These are phyloP conservation scores for Chenopodium berlandieri DNA, from an alignment of 148 eudicot genomes.

Conservation along the genomic window DNA sequence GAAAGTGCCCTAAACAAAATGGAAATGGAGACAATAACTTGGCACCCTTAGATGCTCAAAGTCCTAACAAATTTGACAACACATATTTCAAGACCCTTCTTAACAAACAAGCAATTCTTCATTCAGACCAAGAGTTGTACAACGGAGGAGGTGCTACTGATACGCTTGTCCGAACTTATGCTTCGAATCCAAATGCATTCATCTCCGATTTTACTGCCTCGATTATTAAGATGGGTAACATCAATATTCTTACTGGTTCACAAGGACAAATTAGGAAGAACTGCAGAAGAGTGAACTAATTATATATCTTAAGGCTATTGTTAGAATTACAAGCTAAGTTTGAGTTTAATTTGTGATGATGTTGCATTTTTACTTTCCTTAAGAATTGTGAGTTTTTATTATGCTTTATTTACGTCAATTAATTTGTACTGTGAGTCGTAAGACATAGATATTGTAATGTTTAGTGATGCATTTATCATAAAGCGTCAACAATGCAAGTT, in stretches of 20 bases:
- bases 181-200: constrained; percentile 31
- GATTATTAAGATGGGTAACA: constrained; percentile 51
- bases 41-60: constrained; percentile 38
- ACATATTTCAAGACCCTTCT: constrained; percentile 37
- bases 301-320: background rate
- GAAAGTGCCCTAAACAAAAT: constrained; percentile 35
- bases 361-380: background rate
- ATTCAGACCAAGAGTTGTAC: constrained; percentile 50
- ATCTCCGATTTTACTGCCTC: constrained; percentile 35
- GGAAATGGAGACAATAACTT: constrained; percentile 48
- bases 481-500: background rate
- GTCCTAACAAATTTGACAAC: constrained; percentile 41
- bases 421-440: background rate
- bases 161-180: constrained; percentile 30
- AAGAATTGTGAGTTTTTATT: background rate
- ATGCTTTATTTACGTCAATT: background rate
- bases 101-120: constrained; percentile 32
- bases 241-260: constrained; percentile 44
- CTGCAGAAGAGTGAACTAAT: constrained; percentile 35
- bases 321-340: background rate
- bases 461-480: background rate
- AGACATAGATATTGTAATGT: background rate
- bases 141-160: constrained; percentile 39
- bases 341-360: background rate
- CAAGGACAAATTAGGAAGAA: constrained; percentile 44